phyloP scores from a whole-genome alignment of 2,329 filamentous ascomycete genomes.

The Penicillium sumatraense region DNA sequence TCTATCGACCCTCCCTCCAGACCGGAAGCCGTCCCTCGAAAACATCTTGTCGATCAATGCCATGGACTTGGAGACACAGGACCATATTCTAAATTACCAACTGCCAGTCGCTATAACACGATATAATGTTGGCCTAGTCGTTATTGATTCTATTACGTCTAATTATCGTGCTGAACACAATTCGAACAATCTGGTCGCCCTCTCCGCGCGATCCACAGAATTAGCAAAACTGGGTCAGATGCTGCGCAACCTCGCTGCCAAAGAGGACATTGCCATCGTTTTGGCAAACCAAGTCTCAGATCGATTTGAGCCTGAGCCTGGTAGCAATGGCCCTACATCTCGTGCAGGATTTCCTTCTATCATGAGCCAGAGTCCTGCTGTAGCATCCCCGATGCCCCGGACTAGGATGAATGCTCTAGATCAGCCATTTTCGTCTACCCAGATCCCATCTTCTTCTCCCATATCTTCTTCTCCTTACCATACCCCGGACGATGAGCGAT shows the following conservation, averaged over 20 bases:
- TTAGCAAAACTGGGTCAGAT: slow-evolving; percentile 75
- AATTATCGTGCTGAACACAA: slow-evolving; percentile 87
- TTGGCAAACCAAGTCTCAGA: slow-evolving; percentile 96
- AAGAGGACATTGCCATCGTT: slow-evolving; percentile 79
- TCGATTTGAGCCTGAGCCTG: slow-evolving; percentile 63
- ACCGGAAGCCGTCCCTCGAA: slow-evolving; percentile 67
- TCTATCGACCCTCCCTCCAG: slow-evolving; percentile 52
- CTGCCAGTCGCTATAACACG: slow-evolving; percentile 81
- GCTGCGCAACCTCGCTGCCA: slow-evolving; percentile 75
- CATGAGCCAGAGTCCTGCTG: slow-evolving; percentile 10
- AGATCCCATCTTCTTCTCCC: slow-evolving; percentile 29
- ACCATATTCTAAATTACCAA: slow-evolving; percentile 92
- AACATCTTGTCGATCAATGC: slow-evolving; percentile 79
- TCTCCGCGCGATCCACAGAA: slow-evolving; percentile 77
- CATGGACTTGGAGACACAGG: slow-evolving; percentile 89
- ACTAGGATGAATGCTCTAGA: slow-evolving; percentile 6
- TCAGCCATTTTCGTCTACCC: slow-evolving; percentile 8
- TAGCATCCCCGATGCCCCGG: slow-evolving; percentile 27
- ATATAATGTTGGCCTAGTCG: slow-evolving; percentile 76
- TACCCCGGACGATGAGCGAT: slow-evolving; percentile 33
- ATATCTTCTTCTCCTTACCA: slow-evolving; percentile 34
- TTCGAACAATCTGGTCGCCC: slow-evolving; percentile 49
- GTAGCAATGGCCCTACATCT: neutral
- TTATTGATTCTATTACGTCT: slow-evolving; percentile 90
- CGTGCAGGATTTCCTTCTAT: slow-evolving; percentile 14